Evolutionary conservation across 768 basidiomycete species (phyloP).

Genomic region (Calocybe indica): DNA sequence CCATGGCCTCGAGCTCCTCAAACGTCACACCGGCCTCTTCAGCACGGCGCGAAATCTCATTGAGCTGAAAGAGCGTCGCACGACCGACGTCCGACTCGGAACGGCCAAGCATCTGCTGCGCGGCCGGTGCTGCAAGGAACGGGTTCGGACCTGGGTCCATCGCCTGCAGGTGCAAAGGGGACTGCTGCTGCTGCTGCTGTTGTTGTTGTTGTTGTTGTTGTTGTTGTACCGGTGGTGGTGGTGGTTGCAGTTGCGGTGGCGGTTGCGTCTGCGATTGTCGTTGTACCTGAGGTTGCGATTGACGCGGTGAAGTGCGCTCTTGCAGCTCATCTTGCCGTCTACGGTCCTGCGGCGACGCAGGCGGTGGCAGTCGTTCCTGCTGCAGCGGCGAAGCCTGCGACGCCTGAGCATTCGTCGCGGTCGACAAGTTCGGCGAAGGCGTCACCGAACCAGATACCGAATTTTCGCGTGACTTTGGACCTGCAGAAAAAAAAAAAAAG

Average conservation of each 20-base stretch:
- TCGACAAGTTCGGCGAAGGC: neutral
- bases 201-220: constrained; percentile 5
- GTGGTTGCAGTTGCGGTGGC: constrained; percentile 2
- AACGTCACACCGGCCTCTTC: constrained; percentile 22
- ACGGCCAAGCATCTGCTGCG: no score
- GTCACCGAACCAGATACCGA: neutral
- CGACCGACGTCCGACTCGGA: constrained; percentile 55
- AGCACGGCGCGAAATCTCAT: constrained; percentile 66
- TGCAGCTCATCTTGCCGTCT: neutral
- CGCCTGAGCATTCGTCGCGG: no score
- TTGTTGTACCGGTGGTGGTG: constrained; percentile 1
- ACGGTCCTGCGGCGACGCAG: no score
- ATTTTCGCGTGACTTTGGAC: no score
- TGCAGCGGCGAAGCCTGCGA: neutral
- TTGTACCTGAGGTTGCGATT: constrained; percentile 5
- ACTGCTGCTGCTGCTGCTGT: neutral
- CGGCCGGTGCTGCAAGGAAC: constrained; percentile 56
- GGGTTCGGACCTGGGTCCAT: constrained; percentile 12
- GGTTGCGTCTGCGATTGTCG: constrained; percentile 7
- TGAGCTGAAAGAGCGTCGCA: constrained; percentile 71
- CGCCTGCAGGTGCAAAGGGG: no score
- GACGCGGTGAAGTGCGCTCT: neutral
- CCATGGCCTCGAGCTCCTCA: constrained; percentile 8
- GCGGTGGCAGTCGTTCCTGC: no score
- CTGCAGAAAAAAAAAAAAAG: constrained; percentile 1